phyloP scores from a whole-genome alignment of 768 basidiomycete species.

The Inosperma sp. region DNA sequence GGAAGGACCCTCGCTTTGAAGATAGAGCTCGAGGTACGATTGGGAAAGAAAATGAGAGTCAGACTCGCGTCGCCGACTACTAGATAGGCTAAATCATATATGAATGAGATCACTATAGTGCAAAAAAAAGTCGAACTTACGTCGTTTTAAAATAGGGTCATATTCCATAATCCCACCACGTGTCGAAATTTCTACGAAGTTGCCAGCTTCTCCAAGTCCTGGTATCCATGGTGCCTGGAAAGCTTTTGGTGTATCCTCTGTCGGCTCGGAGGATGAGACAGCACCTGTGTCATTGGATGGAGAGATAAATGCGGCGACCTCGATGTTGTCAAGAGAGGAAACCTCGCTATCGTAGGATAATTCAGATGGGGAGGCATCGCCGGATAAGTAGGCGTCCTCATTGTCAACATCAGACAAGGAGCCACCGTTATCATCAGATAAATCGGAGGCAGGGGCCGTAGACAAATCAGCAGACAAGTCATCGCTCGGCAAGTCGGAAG shows the following conservation, averaged over 20 bases:
- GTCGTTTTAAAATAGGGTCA: background rate
- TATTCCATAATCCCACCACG: slow-evolving; percentile 6
- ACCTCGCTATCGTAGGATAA: background rate
- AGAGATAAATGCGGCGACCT: background rate
- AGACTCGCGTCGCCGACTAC: background rate
- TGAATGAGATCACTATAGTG: background rate
- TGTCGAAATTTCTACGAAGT: background rate
- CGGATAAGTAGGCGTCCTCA: background rate
- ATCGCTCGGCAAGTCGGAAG: background rate
- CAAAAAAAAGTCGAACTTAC: background rate
- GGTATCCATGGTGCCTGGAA: background rate
- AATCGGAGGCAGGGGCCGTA: background rate
- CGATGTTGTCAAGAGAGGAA: background rate
- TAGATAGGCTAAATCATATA: slow-evolving; percentile 3
- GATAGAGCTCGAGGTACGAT: background rate
- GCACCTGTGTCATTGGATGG: background rate
- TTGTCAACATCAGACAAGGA: background rate
- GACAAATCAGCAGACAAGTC: background rate
- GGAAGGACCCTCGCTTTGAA: background rate
- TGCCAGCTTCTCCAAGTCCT: background rate
- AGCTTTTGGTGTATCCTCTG: background rate
- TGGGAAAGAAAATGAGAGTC: background rate
- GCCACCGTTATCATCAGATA: background rate
- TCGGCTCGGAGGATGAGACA: background rate
- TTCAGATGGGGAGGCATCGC: background rate